Evolutionary conservation across 495 filamentous ascomycete genomes (phyloP).

Genomic region (Talaromyces stipitatus): DNA sequence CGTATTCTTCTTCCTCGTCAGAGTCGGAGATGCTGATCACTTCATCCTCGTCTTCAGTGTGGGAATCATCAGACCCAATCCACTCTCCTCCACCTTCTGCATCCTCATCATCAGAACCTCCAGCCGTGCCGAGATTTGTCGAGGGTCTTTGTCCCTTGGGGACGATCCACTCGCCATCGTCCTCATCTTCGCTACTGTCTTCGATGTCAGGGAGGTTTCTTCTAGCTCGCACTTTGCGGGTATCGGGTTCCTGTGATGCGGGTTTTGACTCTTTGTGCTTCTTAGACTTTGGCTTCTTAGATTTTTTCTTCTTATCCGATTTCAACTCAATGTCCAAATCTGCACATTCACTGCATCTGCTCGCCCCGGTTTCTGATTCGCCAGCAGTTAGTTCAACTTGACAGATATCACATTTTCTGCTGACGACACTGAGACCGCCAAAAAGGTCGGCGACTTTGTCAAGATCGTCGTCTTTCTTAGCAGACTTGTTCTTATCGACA

Average conservation of each 20-base stretch:
- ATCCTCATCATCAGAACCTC: slow-evolving; percentile 77
- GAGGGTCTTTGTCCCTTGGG: slow-evolving; percentile 50
- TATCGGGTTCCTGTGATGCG: slow-evolving; percentile 11
- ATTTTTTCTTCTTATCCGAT: slow-evolving; percentile 31
- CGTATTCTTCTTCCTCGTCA: slow-evolving; percentile 20
- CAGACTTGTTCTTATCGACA: slow-evolving; percentile 32
- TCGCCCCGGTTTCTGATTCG: slow-evolving; percentile 49
- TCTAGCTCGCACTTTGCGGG: slow-evolving; percentile 29
- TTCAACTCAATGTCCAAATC: slow-evolving; percentile 45
- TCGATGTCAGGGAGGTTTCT: slow-evolving; percentile 47
- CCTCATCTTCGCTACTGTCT: slow-evolving; percentile 64
- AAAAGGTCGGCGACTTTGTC: slow-evolving; percentile 83
- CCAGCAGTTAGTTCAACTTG: slow-evolving; percentile 56
- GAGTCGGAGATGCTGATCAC: slow-evolving; percentile 19
- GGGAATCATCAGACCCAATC: slow-evolving; percentile 57
- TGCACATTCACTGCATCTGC: slow-evolving; percentile 64
- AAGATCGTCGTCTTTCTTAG: slow-evolving; percentile 49
- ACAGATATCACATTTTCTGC: slow-evolving; percentile 86
- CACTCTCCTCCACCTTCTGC: slow-evolving; percentile 77
- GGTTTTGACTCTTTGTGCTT: slow-evolving; percentile 17
- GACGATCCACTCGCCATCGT: slow-evolving; percentile 69
- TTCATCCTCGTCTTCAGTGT: slow-evolving; percentile 42
- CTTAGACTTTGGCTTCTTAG: slow-evolving; percentile 35
- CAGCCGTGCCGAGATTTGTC: slow-evolving; percentile 62
- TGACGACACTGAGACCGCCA: slow-evolving; percentile 70